Evolutionary conservation across 768 basidiomycete genomes (phyloP).

Genomic region (Pluteus cervinus): DNA sequence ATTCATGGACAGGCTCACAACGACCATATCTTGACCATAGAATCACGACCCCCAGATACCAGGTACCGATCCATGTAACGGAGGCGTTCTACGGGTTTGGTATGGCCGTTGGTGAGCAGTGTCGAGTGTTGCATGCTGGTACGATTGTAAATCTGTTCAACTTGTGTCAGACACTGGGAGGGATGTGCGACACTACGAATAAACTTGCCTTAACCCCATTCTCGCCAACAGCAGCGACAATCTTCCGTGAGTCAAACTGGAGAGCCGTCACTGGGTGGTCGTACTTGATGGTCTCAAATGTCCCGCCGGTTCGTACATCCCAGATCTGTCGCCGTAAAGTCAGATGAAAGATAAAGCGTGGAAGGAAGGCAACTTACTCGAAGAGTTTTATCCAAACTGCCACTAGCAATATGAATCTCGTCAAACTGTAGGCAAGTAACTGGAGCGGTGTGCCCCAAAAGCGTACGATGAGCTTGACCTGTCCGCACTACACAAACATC

Average conservation of each 20-base stretch:
- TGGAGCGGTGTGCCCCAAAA: slow-evolving; percentile 89
- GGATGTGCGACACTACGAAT: slow-evolving; percentile 4
- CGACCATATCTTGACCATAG: slow-evolving; percentile 89
- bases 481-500: slow-evolving; percentile 71
- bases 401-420: slow-evolving; percentile 88
- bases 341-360: slow-evolving; percentile 3
- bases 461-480: slow-evolving; percentile 90
- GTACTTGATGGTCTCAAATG: slow-evolving; percentile 84
- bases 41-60: slow-evolving; percentile 84
- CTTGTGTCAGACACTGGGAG: slow-evolving; percentile 2
- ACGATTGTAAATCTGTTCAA: slow-evolving; percentile 81
- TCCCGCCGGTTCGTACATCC: slow-evolving; percentile 89
- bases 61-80: slow-evolving; percentile 97
- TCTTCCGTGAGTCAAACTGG: slow-evolving; percentile 93
- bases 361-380: slow-evolving; percentile 45
- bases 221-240: slow-evolving; percentile 88
- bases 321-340: slow-evolving; percentile 68
- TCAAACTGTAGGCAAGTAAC: slow-evolving; percentile 96
- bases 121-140: slow-evolving; percentile 87
- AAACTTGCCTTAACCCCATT: slow-evolving; percentile 81
- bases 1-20: slow-evolving; percentile 36
- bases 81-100: slow-evolving; percentile 76
- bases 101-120: slow-evolving; percentile 89
- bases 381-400: slow-evolving; percentile 90
- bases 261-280: slow-evolving; percentile 87